These are phyloP conservation scores for Panicum virgatum DNA, from an alignment of 202 grass and related monocot genomes.

Conservation along the genomic window DNA sequence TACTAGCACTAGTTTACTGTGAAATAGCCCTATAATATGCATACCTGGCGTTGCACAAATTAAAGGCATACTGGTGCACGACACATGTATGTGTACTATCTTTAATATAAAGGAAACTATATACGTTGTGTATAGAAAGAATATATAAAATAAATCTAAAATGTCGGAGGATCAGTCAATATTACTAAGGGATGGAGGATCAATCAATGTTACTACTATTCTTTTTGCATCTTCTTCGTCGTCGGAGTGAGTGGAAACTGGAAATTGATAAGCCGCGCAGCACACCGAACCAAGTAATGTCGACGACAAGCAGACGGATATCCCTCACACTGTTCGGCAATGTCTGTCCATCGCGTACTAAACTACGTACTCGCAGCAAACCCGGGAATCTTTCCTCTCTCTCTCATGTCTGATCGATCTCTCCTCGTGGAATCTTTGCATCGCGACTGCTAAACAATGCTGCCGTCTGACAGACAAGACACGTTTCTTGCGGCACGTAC, in stretches of 20 bases:
- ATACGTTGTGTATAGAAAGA: background rate
- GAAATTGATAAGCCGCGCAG: background rate
- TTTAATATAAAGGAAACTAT: background rate
- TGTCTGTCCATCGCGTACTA: constrained; percentile 21
- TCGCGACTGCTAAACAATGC: constrained; percentile 35
- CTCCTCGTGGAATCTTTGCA: constrained; percentile 46
- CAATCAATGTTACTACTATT: background rate
- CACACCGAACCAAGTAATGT: background rate
- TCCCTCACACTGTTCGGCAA: constrained; percentile 25
- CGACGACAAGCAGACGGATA: constrained; percentile 33
- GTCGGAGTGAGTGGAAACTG: background rate
- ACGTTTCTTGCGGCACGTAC: constrained; percentile 40
- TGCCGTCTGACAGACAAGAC: constrained; percentile 36
- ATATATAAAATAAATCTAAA: background rate
- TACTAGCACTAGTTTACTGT: constrained; percentile 16
- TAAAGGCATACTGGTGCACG: background rate
- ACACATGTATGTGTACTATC: background rate
- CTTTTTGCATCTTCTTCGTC: background rate
- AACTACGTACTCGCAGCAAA: background rate
- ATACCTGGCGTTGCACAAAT: background rate
- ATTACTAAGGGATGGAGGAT: too few relatives aligned
- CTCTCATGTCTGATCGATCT: background rate
- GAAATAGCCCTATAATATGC: background rate
- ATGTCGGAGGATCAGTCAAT: too few relatives aligned
- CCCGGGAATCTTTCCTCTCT: constrained; percentile 17